These are phyloP conservation scores for Penicillium odoratum DNA, from an alignment of 495 filamentous ascomycete genomes.

Conservation along the genomic window DNA sequence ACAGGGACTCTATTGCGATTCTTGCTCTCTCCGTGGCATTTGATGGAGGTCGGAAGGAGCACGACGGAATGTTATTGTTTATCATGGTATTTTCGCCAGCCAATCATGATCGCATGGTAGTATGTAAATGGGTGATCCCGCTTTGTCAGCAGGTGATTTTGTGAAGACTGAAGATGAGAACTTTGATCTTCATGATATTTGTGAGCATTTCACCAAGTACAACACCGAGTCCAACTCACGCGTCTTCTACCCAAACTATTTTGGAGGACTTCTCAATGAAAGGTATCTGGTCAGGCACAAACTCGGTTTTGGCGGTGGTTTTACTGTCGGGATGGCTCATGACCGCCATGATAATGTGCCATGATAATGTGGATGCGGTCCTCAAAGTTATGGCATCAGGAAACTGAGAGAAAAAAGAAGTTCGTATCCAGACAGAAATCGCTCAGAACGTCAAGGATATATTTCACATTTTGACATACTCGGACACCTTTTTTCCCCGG, in stretches of 20 bases:
- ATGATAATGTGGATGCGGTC: conserved; percentile 28
- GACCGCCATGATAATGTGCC: conserved; percentile 36
- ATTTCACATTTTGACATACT: conserved; percentile 27
- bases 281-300: conserved; percentile 84
- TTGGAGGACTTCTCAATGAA: conserved; percentile 51
- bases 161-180: conserved; percentile 16
- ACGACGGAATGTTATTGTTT: neutral
- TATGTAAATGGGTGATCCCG: neutral
- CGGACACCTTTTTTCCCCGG: conserved; percentile 18
- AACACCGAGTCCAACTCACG: conserved; percentile 1
- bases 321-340: conserved; percentile 72
- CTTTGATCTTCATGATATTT: conserved; percentile 15
- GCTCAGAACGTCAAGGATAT: conserved; percentile 25
- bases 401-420: conserved; percentile 23
- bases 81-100: neutral
- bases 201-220: conserved; percentile 17
- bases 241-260: conserved; percentile 20
- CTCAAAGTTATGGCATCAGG: conserved; percentile 28
- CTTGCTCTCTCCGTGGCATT: neutral
- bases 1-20: neutral
- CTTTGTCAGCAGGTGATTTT: conserved; percentile 9
- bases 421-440: conserved; percentile 28
- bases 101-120: neutral
- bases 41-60: neutral
- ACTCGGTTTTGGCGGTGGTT: conserved; percentile 82